Conservation (phyloP, 192 early-diverging fungal species). For the Cetraspora pellucida region DNA sequence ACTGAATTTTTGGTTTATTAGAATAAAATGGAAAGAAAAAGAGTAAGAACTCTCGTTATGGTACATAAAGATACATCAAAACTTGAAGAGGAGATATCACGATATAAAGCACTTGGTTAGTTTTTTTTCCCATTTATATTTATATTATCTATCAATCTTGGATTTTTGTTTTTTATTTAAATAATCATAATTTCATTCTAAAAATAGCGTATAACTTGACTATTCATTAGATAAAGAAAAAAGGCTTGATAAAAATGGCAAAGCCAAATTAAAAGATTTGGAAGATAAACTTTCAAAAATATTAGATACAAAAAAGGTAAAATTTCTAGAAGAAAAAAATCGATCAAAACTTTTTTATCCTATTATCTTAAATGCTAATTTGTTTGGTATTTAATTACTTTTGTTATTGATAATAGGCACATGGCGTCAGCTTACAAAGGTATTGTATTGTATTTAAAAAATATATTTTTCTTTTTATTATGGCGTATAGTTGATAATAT, state of each 20-base stretch:
- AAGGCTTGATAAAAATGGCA: conserved; percentile 51
- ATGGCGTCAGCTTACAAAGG: neutral
- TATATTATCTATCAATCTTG: neutral
- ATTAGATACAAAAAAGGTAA: conserved; percentile 58
- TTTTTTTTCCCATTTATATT: neutral
- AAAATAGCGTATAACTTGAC: too few relatives aligned
- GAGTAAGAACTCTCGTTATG: conserved; percentile 51
- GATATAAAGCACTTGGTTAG: conserved; percentile 52
- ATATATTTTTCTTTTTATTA: too few relatives aligned
- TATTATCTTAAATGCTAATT: too few relatives aligned
- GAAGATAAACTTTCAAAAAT: conserved; percentile 58
- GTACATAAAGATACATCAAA: conserved; percentile 61
- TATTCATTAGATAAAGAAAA: conserved; percentile 39
- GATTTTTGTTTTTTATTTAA: conserved; percentile 18
- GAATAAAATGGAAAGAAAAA: conserved; percentile 70
- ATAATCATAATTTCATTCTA: neutral
- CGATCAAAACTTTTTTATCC: too few relatives aligned
- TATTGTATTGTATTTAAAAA: neutral
- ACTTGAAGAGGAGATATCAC: conserved; percentile 52
- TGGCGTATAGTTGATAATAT: too few relatives aligned
- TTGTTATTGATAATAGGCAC: neutral
- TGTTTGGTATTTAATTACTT: too few relatives aligned
- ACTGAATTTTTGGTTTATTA: conserved; percentile 30
- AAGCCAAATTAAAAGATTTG: conserved; percentile 46
- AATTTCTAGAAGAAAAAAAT: neutral